Percentiles rank a stretch among this genome's conserved stretches.
These are phyloP conservation scores for Ogataea minuta DNA, from an alignment of 805 yeast genomes.

Conservation along the genomic window DNA sequence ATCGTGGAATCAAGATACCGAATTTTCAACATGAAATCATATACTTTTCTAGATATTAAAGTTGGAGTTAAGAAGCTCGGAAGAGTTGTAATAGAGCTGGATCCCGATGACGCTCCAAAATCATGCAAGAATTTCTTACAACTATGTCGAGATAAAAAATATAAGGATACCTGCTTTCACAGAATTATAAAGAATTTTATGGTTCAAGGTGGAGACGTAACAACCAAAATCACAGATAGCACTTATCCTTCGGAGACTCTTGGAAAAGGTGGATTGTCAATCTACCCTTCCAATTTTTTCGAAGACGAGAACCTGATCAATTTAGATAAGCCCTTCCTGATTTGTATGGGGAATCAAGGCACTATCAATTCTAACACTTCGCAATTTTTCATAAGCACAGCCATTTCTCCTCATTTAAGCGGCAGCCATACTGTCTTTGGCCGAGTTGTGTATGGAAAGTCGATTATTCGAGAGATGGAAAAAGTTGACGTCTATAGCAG, in stretches of 20 bases:
- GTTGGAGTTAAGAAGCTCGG: constrained; percentile 48
- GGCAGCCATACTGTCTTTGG: constrained; percentile 83
- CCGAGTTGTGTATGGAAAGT: constrained; percentile 61
- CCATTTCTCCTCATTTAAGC: constrained; percentile 67
- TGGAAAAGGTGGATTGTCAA: constrained; percentile 48
- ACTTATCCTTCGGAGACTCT: constrained; percentile 29
- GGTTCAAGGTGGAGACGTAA: constrained; percentile 65
- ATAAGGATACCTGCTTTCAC: constrained; percentile 51
- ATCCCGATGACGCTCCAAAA: constrained; percentile 50
- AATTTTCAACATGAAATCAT: constrained; percentile 1
- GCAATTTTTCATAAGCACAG: constrained; percentile 71
- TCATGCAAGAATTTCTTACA: constrained; percentile 50
- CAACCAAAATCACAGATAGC: constrained; percentile 25
- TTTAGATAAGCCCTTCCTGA: constrained; percentile 45
- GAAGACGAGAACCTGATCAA: constrained; percentile 55
- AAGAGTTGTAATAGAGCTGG: constrained; percentile 59
- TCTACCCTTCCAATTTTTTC: constrained; percentile 36
- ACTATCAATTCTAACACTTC: constrained; percentile 49
- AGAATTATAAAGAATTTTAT: constrained; percentile 67
- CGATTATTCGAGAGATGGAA: constrained; percentile 67
- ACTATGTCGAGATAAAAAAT: constrained; percentile 43
- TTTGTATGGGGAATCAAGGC: constrained; percentile 67
- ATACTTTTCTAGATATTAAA: constrained; percentile 51
- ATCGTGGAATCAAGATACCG: background rate
- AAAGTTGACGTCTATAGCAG: constrained; percentile 44